A percentile compares a stretch with the other conserved stretches of the same genome.
Evolutionary conservation across 768 basidiomycete genomes (phyloP).

Genomic region (Cystofilobasidium ferigula): DNA sequence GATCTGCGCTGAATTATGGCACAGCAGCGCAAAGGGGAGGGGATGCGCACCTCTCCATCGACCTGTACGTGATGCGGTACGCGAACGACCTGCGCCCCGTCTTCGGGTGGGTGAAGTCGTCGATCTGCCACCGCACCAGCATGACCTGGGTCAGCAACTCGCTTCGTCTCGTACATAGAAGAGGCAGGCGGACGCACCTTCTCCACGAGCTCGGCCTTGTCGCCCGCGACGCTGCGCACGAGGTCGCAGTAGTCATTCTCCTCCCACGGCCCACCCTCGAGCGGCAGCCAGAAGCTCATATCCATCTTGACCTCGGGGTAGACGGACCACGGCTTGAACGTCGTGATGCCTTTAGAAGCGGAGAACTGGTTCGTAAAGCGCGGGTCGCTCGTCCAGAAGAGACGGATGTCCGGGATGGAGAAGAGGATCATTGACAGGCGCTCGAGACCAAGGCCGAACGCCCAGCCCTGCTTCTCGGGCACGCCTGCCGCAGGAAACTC

Average conservation of each 20-base stretch:
- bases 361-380: conserved; percentile 82
- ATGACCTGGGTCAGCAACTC: too few species aligned
- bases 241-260: conserved; percentile 97
- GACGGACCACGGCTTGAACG: conserved; percentile 83
- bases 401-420: conserved; percentile 89
- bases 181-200: conserved; percentile 51
- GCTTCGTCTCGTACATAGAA: too few species aligned
- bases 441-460: conserved; percentile 92
- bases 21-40: background rate
- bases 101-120: conserved; percentile 81
- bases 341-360: conserved; percentile 49
- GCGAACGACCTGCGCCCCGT: conserved; percentile 67
- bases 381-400: conserved; percentile 87
- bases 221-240: conserved; percentile 82
- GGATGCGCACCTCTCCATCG: conserved; percentile 70
- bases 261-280: conserved; percentile 32
- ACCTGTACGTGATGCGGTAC: conserved; percentile 86
- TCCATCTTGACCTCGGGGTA: conserved; percentile 91
- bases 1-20: background rate
- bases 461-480: conserved; percentile 82
- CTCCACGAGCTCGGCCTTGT: conserved; percentile 80
- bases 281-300: conserved; percentile 79
- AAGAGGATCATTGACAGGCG: conserved; percentile 96
- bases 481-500: conserved; percentile 45
- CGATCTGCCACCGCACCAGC: conserved; percentile 51